Evolutionary conservation across 495 filamentous ascomycete genomes (phyloP).

Genomic region (Trichoderma erinaceum): DNA sequence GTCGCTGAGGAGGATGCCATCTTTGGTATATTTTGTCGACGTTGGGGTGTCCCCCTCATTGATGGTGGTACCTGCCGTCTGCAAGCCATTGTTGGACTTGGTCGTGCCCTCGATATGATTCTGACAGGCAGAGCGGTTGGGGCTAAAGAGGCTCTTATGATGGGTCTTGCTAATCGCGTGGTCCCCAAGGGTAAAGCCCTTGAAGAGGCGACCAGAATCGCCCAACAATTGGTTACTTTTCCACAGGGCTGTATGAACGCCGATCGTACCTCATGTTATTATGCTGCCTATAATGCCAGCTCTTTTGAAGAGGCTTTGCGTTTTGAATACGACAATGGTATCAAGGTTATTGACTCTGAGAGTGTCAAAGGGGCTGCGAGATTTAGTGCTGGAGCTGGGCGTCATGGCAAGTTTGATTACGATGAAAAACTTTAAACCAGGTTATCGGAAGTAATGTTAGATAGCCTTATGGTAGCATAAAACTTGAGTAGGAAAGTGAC

Average conservation of each 20-base stretch:
- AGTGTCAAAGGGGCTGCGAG: constrained; percentile 35
- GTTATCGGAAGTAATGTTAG: too few species aligned
- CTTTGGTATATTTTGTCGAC: constrained; percentile 45
- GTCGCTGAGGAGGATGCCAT: constrained; percentile 43
- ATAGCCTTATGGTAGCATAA: too few species aligned
- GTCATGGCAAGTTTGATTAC: constrained; percentile 36
- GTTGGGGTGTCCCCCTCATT: constrained; percentile 45
- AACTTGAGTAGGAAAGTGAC: too few species aligned
- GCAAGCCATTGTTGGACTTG: constrained; percentile 43
- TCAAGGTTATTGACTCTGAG: constrained; percentile 33
- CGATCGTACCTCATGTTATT: constrained; percentile 25
- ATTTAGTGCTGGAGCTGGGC: constrained; percentile 37
- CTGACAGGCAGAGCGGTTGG: constrained; percentile 41
- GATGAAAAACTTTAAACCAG: too few species aligned
- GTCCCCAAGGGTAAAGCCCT: constrained; percentile 41
- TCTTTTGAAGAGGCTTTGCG: constrained; percentile 40
- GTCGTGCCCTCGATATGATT: constrained; percentile 46
- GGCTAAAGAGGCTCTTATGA: constrained; percentile 41
- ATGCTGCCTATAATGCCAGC: constrained; percentile 37
- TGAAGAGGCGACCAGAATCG: constrained; percentile 37
- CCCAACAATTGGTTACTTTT: constrained; percentile 37
- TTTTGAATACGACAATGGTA: constrained; percentile 37
- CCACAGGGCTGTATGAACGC: constrained; percentile 42
- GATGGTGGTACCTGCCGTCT: constrained; percentile 47
- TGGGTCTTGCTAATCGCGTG: constrained; percentile 45